phyloP scores from a whole-genome alignment of 2,329 filamentous ascomycete species.

The Parastagonospora nodorum region DNA sequence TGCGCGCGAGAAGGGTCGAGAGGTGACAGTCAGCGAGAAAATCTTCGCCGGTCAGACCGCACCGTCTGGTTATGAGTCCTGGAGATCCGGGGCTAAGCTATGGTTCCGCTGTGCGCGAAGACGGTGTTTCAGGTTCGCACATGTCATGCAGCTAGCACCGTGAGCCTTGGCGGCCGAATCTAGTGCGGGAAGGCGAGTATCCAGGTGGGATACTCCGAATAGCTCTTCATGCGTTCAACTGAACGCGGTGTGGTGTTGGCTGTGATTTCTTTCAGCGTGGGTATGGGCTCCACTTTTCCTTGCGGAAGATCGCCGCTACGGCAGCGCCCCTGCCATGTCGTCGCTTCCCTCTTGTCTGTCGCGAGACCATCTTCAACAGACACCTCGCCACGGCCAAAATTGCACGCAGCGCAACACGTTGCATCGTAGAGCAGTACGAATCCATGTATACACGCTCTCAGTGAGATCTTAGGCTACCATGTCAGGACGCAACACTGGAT shows the following conservation, averaged over 20 bases:
- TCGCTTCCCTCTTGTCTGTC: no score
- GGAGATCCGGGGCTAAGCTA: slow-evolving; percentile 8
- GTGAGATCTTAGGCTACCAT: background rate
- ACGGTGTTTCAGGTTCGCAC: slow-evolving; percentile 23
- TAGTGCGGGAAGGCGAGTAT: slow-evolving; percentile 10
- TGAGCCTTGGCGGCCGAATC: slow-evolving; percentile 13
- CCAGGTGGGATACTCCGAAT: slow-evolving; percentile 10
- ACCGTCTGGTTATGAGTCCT: slow-evolving; percentile 20
- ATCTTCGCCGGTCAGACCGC: slow-evolving; percentile 11
- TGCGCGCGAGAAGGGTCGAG: slow-evolving; percentile 1
- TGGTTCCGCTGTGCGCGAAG: slow-evolving; percentile 13
- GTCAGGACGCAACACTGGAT: background rate
- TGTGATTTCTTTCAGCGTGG: slow-evolving; percentile 10
- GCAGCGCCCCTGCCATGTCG: background rate
- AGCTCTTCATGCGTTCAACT: slow-evolving; percentile 10
- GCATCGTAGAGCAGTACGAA: background rate
- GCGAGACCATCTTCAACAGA: no score
- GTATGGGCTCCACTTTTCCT: slow-evolving; percentile 4
- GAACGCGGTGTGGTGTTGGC: slow-evolving; percentile 5
- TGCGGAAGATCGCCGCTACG: slow-evolving; percentile 10
- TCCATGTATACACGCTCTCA: background rate
- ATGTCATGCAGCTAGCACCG: slow-evolving; percentile 22
- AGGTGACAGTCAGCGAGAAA: slow-evolving; percentile 6
- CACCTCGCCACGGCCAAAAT: no score
- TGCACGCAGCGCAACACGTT: no score